Conservation (phyloP, 108 stramenopile genomes). For the Nitzschia sp. region DNA sequence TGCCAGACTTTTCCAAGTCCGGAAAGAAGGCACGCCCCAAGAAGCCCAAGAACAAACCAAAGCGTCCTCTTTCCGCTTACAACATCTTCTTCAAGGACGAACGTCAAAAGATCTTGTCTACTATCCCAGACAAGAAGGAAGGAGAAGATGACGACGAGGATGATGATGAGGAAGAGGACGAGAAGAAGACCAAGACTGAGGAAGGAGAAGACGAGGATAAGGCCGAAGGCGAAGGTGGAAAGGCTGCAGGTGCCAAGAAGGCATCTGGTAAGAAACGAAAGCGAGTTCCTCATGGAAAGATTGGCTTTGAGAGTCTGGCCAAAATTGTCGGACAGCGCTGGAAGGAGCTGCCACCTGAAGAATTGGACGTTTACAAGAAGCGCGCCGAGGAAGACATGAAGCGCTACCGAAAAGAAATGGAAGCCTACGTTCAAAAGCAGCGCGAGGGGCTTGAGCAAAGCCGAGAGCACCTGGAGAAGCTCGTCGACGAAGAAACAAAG, state of each 20-base stretch:
- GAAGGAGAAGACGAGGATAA: conserved; percentile 18
- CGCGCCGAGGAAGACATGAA: conserved; percentile 50
- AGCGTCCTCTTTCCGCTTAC: conserved; percentile 48
- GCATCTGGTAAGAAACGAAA: conserved; percentile 36
- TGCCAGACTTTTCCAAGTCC: conserved; percentile 44
- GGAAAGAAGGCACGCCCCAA: conserved; percentile 45
- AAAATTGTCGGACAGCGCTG: conserved; percentile 53
- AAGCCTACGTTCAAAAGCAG: conserved; percentile 47
- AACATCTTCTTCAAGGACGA: conserved; percentile 62
- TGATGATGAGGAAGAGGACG: conserved; percentile 24
- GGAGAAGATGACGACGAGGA: conserved; percentile 39
- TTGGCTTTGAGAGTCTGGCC: conserved; percentile 59
- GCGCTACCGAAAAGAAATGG: conserved; percentile 53
- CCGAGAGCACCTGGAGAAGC: conserved; percentile 41
- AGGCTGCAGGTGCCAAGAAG: conserved; percentile 27
- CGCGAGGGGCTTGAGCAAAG: conserved; percentile 48
- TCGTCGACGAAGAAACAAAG: conserved; percentile 42
- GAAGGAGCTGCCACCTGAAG: conserved; percentile 48
- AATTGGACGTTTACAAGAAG: conserved; percentile 46
- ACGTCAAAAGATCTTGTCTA: conserved; percentile 44
- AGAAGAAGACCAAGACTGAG: conserved; percentile 13
- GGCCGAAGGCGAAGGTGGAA: conserved; percentile 15
- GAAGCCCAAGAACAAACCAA: conserved; percentile 51
- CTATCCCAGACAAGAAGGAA: conserved; percentile 41
- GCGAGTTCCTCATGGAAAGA: conserved; percentile 38